phyloP scores from a whole-genome alignment of 2,329 filamentous ascomycete genomes.

The Diplodia sapinea region DNA sequence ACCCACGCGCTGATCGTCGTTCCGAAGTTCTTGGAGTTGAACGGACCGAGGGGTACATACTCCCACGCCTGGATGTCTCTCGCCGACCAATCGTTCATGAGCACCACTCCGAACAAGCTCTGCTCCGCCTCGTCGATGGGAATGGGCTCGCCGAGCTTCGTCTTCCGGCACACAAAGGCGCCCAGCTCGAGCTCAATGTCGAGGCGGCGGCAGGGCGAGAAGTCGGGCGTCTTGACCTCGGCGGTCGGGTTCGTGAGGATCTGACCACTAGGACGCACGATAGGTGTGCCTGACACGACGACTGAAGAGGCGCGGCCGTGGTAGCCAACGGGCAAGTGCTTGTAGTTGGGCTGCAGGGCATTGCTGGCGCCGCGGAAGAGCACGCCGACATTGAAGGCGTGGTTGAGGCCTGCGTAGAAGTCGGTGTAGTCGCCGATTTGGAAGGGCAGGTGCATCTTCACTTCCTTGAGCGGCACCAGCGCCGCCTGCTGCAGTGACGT shows the following conservation, averaged over 20 bases:
- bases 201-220: constrained; percentile 68
- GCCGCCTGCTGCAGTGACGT: constrained; percentile 60
- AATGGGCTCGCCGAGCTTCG: constrained; percentile 68
- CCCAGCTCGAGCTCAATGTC: constrained; percentile 84
- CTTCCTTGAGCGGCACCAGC: constrained; percentile 64
- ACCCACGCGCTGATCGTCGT: constrained; percentile 81
- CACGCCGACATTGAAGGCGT: constrained; percentile 74
- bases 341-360: constrained; percentile 81
- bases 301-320: constrained; percentile 79
- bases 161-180: constrained; percentile 71
- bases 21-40: constrained; percentile 84
- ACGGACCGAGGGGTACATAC: constrained; percentile 80
- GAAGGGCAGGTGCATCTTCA: constrained; percentile 74
- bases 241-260: constrained; percentile 69
- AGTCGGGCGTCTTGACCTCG: constrained; percentile 66
- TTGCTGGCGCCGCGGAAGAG: constrained; percentile 75
- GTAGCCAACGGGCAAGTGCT: constrained; percentile 79
- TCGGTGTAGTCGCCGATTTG: constrained; percentile 83
- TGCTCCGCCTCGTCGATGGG: constrained; percentile 69
- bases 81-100: constrained; percentile 89
- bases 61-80: constrained; percentile 85
- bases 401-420: constrained; percentile 81
- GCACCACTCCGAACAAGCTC: constrained; percentile 76
- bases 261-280: constrained; percentile 77
- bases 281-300: constrained; percentile 73